Percentiles rank a stretch among this genome's conserved stretches.
Evolutionary conservation across 345 rosid genomes (phyloP).

Genomic region (Populus euphratica): DNA sequence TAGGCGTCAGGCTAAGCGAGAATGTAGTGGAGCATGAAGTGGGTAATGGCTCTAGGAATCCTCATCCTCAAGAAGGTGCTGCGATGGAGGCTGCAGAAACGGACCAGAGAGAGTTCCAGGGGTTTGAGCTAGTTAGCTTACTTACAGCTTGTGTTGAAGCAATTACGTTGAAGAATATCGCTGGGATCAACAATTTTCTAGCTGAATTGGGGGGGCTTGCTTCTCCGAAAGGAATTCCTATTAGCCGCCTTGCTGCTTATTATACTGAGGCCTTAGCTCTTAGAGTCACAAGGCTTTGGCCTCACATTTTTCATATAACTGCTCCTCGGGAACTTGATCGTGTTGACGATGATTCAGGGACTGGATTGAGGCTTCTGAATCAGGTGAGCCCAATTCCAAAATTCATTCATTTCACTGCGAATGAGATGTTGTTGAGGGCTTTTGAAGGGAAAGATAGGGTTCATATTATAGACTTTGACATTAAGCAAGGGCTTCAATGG

Average conservation of each 20-base stretch:
- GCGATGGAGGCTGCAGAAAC: slow-evolving; percentile 42
- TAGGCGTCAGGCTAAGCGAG: slow-evolving; percentile 48
- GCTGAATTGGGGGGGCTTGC: slow-evolving; percentile 77
- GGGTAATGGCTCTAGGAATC: slow-evolving; percentile 60
- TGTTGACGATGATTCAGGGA: slow-evolving; percentile 62
- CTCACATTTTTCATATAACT: slow-evolving; percentile 73
- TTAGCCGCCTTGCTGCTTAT: slow-evolving; percentile 71
- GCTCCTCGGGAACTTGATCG: slow-evolving; percentile 81
- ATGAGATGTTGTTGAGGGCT: slow-evolving; percentile 83
- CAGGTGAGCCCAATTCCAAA: slow-evolving; percentile 88
- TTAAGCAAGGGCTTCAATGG: slow-evolving; percentile 99
- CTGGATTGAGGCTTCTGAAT: slow-evolving; percentile 79
- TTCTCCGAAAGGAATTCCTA: slow-evolving; percentile 61
- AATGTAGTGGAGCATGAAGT: slow-evolving; percentile 38
- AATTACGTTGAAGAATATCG: slow-evolving; percentile 61
- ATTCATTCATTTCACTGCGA: slow-evolving; percentile 85
- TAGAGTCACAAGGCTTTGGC: slow-evolving; percentile 81
- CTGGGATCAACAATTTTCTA: slow-evolving; percentile 56
- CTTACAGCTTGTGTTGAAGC: slow-evolving; percentile 82
- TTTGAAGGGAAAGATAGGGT: slow-evolving; percentile 91
- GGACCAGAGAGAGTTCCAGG: slow-evolving; percentile 49
- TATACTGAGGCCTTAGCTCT: slow-evolving; percentile 83
- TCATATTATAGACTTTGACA: slow-evolving; percentile 90
- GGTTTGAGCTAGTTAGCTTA: slow-evolving; percentile 70
- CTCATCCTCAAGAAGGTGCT: slow-evolving; percentile 34